Conservation (phyloP, 2,329 filamentous ascomycete genomes). For the Aspergillus ochraceus region DNA sequence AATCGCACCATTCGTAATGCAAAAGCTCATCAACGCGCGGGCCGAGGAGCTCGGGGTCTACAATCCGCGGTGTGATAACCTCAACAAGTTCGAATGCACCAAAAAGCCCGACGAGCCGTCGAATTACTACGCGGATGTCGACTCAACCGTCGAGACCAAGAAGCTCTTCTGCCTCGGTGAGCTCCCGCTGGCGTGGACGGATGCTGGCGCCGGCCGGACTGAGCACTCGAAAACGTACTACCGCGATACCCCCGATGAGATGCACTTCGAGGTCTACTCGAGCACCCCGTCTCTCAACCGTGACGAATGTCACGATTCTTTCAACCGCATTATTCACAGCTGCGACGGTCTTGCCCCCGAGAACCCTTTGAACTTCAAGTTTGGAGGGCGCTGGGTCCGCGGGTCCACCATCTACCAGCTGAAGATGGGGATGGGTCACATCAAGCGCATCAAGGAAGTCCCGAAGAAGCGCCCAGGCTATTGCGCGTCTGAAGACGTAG, state of each 20-base stretch:
- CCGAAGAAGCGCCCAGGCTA: not conserved
- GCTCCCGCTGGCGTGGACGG: no score
- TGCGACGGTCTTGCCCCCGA: constrained; percentile 18
- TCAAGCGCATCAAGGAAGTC: not conserved
- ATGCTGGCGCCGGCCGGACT: no score
- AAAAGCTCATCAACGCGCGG: constrained; percentile 2
- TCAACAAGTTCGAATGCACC: constrained; percentile 7
- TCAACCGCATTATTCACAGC: constrained; percentile 11
- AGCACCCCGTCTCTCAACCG: not conserved
- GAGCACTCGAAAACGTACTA: not conserved
- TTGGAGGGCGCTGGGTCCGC: constrained; percentile 13
- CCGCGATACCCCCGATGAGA: constrained; percentile 2
- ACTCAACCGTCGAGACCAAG: not conserved
- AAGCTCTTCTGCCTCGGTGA: constrained; percentile 2
- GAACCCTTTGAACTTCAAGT: constrained; percentile 23
- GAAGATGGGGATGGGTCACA: not conserved
- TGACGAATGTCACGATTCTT: constrained; percentile 2
- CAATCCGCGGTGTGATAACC: constrained; percentile 1
- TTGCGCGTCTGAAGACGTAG: not conserved
- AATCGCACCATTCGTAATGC: constrained; percentile 15
- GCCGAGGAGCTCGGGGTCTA: not conserved
- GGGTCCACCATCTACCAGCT: constrained; percentile 7
- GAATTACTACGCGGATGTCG: constrained; percentile 1
- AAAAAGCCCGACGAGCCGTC: not conserved
- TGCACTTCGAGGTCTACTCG: constrained; percentile 1